Evolutionary conservation across 2,329 filamentous ascomycete genomes (phyloP).

Genomic region (Diplodia intermedia): DNA sequence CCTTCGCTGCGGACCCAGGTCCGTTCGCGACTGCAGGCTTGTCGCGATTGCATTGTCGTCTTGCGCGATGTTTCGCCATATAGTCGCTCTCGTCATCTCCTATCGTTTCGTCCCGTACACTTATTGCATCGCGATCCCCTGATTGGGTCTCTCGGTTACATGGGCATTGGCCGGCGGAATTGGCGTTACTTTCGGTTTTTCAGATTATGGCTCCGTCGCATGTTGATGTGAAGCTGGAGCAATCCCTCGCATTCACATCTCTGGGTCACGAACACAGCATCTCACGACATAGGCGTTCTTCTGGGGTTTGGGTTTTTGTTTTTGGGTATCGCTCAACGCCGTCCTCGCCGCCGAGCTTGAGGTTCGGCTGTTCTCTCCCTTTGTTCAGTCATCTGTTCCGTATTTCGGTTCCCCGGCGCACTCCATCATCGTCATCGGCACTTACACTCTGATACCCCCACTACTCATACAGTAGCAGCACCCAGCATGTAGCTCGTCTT

Average conservation of each 20-base stretch:
- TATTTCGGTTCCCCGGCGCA: slow-evolving; percentile 21
- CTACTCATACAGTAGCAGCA: slow-evolving; percentile 28
- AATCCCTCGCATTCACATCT: slow-evolving; percentile 24
- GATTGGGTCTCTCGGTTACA: slow-evolving; percentile 18
- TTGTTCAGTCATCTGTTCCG: slow-evolving; percentile 16
- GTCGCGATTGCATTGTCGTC: background rate
- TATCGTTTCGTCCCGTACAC: slow-evolving; percentile 3
- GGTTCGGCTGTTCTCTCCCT: slow-evolving; percentile 18
- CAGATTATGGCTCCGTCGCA: slow-evolving; percentile 24
- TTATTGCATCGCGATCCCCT: slow-evolving; percentile 21
- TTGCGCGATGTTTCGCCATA: background rate
- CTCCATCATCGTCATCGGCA: slow-evolving; percentile 30
- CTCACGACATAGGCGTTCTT: slow-evolving; percentile 31
- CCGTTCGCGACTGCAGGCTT: slow-evolving; percentile 9
- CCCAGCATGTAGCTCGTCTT: slow-evolving; percentile 30
- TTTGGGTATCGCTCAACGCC: slow-evolving; percentile 13
- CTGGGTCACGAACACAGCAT: slow-evolving; percentile 30
- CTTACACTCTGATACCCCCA: slow-evolving; percentile 32
- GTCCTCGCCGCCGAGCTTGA: background rate
- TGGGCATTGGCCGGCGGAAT: slow-evolving; percentile 22
- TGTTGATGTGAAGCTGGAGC: slow-evolving; percentile 25
- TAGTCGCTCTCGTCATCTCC: background rate
- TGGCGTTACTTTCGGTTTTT: slow-evolving; percentile 28
- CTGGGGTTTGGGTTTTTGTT: slow-evolving; percentile 6
- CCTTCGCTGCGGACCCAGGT: slow-evolving; percentile 7